phyloP scores from a whole-genome alignment of 2,329 filamentous ascomycete genomes.

The Phialophora verrucosa region DNA sequence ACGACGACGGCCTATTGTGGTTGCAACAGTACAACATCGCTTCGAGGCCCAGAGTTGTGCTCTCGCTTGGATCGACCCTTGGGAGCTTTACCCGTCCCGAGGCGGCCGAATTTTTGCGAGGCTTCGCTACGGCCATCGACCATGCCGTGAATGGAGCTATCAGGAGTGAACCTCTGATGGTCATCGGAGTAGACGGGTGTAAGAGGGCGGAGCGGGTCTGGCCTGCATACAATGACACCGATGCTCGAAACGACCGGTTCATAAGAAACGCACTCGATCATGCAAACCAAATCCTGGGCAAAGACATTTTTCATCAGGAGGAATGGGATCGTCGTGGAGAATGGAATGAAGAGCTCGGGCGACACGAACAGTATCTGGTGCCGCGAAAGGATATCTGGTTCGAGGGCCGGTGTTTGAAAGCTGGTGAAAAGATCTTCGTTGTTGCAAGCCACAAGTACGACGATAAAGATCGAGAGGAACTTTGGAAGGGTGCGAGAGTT shows the following conservation, averaged over 20 bases:
- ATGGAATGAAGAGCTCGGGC: neutral
- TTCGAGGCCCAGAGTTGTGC: neutral
- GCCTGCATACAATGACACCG: neutral
- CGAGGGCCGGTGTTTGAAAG: conserved; percentile 67
- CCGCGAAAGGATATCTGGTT: conserved; percentile 65
- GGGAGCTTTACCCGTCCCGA: neutral
- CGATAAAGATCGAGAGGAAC: conserved; percentile 61
- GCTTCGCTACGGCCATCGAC: neutral
- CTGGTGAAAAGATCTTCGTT: conserved; percentile 79
- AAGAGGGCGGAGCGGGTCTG: neutral
- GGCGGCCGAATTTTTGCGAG: neutral
- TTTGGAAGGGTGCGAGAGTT: conserved; percentile 70
- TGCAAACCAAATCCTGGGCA: neutral
- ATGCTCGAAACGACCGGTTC: neutral
- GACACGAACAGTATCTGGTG: neutral
- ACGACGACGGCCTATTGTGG: neutral
- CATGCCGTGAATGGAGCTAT: neutral
- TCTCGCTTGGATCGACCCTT: neutral
- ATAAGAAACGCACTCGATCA: neutral
- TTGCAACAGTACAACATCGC: neutral
- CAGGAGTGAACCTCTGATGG: neutral
- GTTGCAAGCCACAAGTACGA: conserved; percentile 93
- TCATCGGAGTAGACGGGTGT: neutral
- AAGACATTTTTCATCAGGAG: neutral
- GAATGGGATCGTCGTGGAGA: neutral